A percentile compares a stretch with the other conserved stretches of the same genome.
Conservation (phyloP, 345 rosid species). For the Luvunga scandens region DNA sequence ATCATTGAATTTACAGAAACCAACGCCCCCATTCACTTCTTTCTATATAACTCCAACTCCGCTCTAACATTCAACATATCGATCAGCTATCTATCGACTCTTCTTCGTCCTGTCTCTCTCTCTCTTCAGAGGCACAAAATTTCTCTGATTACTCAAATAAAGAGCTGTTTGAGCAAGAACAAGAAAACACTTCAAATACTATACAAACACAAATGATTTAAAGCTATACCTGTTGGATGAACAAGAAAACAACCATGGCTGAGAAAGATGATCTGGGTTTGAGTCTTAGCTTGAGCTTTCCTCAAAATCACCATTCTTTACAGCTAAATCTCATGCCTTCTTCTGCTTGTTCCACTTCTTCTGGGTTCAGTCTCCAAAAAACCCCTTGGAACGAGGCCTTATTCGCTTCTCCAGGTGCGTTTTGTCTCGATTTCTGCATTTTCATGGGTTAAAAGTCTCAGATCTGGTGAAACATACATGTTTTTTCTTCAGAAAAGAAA, state of each 20-base stretch:
- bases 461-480: constrained; percentile 29
- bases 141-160: background rate
- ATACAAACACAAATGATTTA: background rate
- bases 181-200: constrained; percentile 23
- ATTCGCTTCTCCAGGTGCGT: constrained; percentile 43
- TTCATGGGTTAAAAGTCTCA: constrained; percentile 4
- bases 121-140: background rate
- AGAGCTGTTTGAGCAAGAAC: background rate
- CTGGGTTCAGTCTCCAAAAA: constrained; percentile 35
- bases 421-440: constrained; percentile 3
- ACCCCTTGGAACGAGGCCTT: constrained; percentile 57
- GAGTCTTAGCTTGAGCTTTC: constrained; percentile 65
- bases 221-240: background rate
- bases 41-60: constrained; percentile 50
- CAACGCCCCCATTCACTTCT: constrained; percentile 16
- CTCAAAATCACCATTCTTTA: constrained; percentile 38
- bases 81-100: background rate
- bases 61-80: background rate
- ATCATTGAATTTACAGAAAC: constrained; percentile 48
- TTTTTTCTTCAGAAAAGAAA: background rate
- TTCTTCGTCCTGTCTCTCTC: background rate
- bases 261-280: constrained; percentile 86
- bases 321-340: constrained; percentile 61
- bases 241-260: constrained; percentile 37
- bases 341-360: constrained; percentile 33